These are phyloP conservation scores for Globisporangium radiosum DNA, from an alignment of 352 stramenopile species.

Conservation along the genomic window DNA sequence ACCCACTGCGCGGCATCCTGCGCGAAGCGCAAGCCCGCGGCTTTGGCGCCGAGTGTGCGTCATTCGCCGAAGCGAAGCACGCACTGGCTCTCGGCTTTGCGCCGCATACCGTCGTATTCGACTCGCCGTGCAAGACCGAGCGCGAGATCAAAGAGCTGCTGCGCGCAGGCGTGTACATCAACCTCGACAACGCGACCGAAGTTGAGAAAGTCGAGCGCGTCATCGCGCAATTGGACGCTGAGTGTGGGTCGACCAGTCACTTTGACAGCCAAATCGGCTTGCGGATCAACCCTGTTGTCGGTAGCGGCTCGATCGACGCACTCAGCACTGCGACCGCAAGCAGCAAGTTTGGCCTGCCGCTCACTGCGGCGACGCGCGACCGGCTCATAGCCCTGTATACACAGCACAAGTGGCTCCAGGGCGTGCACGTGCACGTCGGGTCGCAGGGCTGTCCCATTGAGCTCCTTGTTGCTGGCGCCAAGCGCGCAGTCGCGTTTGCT, in stretches of 20 bases:
- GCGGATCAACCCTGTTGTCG: conserved; percentile 90
- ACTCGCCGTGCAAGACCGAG: conserved; percentile 90
- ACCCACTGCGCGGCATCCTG: conserved; percentile 61
- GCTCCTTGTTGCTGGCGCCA: conserved; percentile 71
- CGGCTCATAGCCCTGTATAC: conserved; percentile 49
- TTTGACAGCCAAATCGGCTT: conserved; percentile 73
- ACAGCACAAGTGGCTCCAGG: conserved; percentile 78
- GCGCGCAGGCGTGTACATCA: conserved; percentile 79
- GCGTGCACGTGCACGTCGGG: conserved; percentile 87
- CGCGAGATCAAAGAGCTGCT: conserved; percentile 79
- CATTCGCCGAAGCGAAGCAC: conserved; percentile 77
- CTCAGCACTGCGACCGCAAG: conserved; percentile 83
- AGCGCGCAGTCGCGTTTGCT: conserved; percentile 71
- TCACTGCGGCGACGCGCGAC: conserved; percentile 46
- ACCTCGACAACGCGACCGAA: conserved; percentile 90
- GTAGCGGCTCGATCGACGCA: conserved; percentile 76
- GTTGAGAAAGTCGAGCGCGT: conserved; percentile 68
- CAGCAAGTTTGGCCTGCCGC: conserved; percentile 89
- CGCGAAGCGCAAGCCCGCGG: conserved; percentile 36
- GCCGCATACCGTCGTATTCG: conserved; percentile 82
- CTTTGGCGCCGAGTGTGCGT: conserved; percentile 80
- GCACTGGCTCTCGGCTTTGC: conserved; percentile 64
- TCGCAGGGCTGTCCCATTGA: conserved; percentile 84
- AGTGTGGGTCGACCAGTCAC: conserved; percentile 14
- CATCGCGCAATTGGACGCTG: conserved; percentile 31